Evolutionary conservation across 2,329 filamentous ascomycete species (phyloP), one percentile per base, ranked within the genome.

Genomic region (Clonostachys byssicola): DNA sequence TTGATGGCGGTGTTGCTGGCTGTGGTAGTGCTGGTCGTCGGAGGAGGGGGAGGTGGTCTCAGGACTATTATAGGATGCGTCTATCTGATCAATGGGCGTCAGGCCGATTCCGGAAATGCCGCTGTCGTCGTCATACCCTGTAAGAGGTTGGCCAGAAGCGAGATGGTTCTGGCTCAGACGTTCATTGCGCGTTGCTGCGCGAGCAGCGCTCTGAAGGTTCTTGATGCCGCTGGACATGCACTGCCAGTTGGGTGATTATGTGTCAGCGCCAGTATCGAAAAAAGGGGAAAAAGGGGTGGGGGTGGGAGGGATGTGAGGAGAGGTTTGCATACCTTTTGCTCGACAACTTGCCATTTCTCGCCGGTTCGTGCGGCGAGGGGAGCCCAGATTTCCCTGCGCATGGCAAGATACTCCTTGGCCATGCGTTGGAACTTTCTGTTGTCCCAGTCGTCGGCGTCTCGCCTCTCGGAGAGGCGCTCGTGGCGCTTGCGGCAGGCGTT

Each of bases 401-500:
- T 80, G 51, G 76, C 77, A 80, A 90, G 88, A 67, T 95, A 95
- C 61, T 88, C 85, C 62, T 80, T 81, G 36, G 88, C 87, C 39
- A 95, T 72, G 10, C 76, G 74, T 62, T 92, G 87, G 20, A 92
- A 73, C 70, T 88, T 88, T 54, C 84, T 74, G 17, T 79, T 79
- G 57, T 92, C 88, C 85, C 89, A 94, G 58, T 92, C 86, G 56
- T 89, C 85, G 43, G 83, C 80, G 49, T 84, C 83, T 61, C 77
- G 78, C 54, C 85, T 82, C 68, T 92, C 87, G 75, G 92, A 85
- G 54, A 95, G 71, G 39, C 90, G 79, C 68, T 95, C 90, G 59
- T 95, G 89, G 47, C 90, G 82, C 71, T 95, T 95, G 53, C 90
- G 88, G 68, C 90, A 95, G 16, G 91, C 91, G 63, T 94, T 94